These are phyloP conservation scores for Entomortierella lignicola DNA, from an alignment of 192 early-diverging fungal genomes.

Conservation along the genomic window DNA sequence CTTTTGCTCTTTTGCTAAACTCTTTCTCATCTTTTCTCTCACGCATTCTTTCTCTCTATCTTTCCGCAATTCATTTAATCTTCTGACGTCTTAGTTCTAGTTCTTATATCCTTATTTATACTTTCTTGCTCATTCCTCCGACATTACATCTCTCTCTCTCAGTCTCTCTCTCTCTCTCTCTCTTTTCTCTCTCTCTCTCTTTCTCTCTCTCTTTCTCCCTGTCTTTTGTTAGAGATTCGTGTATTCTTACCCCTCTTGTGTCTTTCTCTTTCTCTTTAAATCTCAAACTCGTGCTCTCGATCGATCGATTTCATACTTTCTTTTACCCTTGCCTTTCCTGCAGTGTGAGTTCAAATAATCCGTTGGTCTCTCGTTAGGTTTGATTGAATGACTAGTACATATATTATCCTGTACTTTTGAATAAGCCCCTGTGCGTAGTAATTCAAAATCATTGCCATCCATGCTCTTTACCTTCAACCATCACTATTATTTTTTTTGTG, in stretches of 20 bases:
- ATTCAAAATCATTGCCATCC: no score
- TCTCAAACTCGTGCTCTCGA: conserved; percentile 1
- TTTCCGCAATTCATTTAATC: not conserved
- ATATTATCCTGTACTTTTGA: not conserved
- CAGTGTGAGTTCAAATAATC: not conserved
- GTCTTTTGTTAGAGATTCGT: not conserved
- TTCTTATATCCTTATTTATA: conserved; percentile 6
- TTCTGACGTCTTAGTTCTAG: conserved; percentile 4
- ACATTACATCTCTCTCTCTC: conserved; percentile 8
- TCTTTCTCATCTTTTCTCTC: conserved; percentile 1
- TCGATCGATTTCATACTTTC: no score
- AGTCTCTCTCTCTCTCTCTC: not conserved
- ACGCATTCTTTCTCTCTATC: conserved; percentile 2
- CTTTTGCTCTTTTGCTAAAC: not conserved
- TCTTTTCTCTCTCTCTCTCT: conserved; percentile 5
- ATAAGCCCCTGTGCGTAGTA: no score
- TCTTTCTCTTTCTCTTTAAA: not conserved
- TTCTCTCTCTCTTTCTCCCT: not conserved
- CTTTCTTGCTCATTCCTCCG: conserved; percentile 1
- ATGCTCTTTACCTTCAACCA: no score
- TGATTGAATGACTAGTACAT: not conserved
- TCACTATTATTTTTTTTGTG: no score
- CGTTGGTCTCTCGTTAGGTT: not conserved
- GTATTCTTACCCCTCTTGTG: not conserved
- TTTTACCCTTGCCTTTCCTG: not conserved